A percentile compares a stretch with the other conserved stretches of the same genome.
Conservation (phyloP, 169 alveolate genomes). For the Eimeria brunetti region DNA sequence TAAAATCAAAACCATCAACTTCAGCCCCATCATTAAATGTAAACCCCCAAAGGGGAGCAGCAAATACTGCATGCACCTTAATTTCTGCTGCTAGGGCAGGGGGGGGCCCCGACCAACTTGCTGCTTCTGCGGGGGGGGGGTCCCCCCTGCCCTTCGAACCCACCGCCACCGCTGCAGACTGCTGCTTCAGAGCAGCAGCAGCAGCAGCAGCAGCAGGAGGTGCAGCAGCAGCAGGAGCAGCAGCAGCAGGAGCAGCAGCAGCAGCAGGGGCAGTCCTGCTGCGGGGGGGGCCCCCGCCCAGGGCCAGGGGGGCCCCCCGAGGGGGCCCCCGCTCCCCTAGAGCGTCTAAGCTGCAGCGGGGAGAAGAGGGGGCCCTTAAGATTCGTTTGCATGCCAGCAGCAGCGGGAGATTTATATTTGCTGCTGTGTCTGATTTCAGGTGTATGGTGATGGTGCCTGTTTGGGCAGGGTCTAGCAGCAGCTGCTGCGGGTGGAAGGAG, state of each 20-base stretch:
- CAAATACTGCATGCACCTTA: slow-evolving; percentile 16
- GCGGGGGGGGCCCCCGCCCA: neutral
- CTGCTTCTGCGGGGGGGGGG: neutral
- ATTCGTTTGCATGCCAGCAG: neutral
- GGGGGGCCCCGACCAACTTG: slow-evolving; percentile 10
- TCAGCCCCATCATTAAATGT: slow-evolving; percentile 8
- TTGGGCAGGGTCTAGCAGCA: neutral
- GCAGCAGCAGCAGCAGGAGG: too few species aligned
- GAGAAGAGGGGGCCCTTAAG: neutral
- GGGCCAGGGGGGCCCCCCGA: neutral
- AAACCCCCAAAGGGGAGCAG: slow-evolving; percentile 18
- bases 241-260: neutral
- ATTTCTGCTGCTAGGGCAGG: slow-evolving; percentile 6
- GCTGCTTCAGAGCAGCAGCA: neutral
- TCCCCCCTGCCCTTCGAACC: neutral
- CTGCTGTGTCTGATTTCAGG: slow-evolving; percentile 8
- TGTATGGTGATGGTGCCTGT: neutral
- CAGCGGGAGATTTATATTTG: slow-evolving; percentile 1
- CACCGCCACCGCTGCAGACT: neutral
- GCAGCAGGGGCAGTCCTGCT: neutral
- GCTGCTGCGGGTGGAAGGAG: slow-evolving; percentile 19
- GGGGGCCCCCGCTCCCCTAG: neutral
- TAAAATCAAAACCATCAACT: neutral
- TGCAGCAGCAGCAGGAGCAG: slow-evolving; percentile 12
- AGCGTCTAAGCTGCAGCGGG: slow-evolving; percentile 8